Evolutionary conservation across 2,329 filamentous ascomycete genomes (phyloP), one percentile per base, ranked within the genome.

Genomic region (Trichoderma sp.): DNA sequence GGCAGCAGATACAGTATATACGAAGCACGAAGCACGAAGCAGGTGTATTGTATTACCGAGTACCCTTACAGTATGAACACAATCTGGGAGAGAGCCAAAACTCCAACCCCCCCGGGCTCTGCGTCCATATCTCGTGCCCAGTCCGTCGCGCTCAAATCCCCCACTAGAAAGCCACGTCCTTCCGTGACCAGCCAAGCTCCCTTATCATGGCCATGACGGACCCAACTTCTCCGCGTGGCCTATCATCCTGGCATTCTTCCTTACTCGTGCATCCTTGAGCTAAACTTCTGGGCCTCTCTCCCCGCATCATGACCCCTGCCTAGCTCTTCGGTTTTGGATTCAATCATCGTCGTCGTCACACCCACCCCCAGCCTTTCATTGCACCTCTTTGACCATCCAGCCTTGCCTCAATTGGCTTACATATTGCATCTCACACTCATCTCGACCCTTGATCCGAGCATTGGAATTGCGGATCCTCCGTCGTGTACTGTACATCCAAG

Each of bases 241-340:
- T 27, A 56, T 64, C 60, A 54, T 53, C 58, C 39, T 48, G 29
- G 58, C 58, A 32, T 52, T 22, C 42, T 48, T 22, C 35, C 60
- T 64, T 64, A 64, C 61, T 64, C 61, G 61, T 54, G 50, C 61
- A 56, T 52, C 61, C 52, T 32, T 56, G 61, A 45, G 25, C 61
- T 64, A 56, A 34, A 42, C 13, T 56, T 42, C 27, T 54, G 50
- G 61, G 7, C 39, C 19, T 65, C 61, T 64, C 61, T 65, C 61
- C 61, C 61, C 61, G 50, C 61, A 65, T 65, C 61, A 22, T 29
- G 13, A 65, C 42, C 61, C 61, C 37, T 65, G 61, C 29, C 61
- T 42, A 42, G 50, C 29, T 48, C 52, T 45, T 57, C 37, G n/a
- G 35, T 37, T 45, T 35, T 19, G 61, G 37, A 25, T 56, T 35